phyloP scores from a whole-genome alignment of 768 basidiomycete species.

The Chlorophyllum brunneum region DNA sequence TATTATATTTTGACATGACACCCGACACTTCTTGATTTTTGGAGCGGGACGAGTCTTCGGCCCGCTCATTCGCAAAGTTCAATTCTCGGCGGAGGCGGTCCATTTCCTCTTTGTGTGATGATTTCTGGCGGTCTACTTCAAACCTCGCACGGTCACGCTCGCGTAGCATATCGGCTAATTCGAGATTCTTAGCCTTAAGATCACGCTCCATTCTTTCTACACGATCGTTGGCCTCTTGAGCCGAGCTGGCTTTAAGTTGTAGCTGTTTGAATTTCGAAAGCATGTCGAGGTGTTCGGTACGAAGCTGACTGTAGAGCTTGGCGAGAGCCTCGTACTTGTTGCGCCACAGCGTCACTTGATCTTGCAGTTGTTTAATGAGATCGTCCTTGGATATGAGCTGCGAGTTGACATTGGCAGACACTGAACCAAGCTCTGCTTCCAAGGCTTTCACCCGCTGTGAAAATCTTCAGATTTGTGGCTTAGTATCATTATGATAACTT shows the following conservation, averaged over 20 bases:
- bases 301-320: slow-evolving; percentile 96
- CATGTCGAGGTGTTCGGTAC: slow-evolving; percentile 96
- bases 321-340: slow-evolving; percentile 99
- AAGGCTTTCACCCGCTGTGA: slow-evolving; percentile 89
- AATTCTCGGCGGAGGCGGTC: slow-evolving; percentile 91
- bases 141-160: slow-evolving; percentile 96
- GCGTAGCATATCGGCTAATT: slow-evolving; percentile 97
- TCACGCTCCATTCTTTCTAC: slow-evolving; percentile 99
- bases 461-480: neutral
- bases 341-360: slow-evolving; percentile 95
- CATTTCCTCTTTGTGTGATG: slow-evolving; percentile 91
- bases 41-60: slow-evolving; percentile 85
- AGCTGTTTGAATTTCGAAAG: slow-evolving; percentile 95
- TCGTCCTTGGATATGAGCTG: slow-evolving; percentile 94
- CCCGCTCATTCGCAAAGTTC: slow-evolving; percentile 95
- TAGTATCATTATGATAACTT: slow-evolving; percentile 26
- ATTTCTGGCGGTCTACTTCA: slow-evolving; percentile 90
- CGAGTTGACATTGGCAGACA: slow-evolving; percentile 71
- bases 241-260: slow-evolving; percentile 97
- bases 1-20: slow-evolving; percentile 90
- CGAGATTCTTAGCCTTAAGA: slow-evolving; percentile 96
- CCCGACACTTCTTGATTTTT: slow-evolving; percentile 91
- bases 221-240: slow-evolving; percentile 94
- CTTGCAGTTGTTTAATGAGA: slow-evolving; percentile 90
- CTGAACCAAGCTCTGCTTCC: slow-evolving; percentile 80